A percentile compares a stretch with the other conserved stretches of the same genome.
Evolutionary conservation across 2,329 filamentous ascomycete genomes (phyloP).

Genomic region (Colletotrichum limetticola): DNA sequence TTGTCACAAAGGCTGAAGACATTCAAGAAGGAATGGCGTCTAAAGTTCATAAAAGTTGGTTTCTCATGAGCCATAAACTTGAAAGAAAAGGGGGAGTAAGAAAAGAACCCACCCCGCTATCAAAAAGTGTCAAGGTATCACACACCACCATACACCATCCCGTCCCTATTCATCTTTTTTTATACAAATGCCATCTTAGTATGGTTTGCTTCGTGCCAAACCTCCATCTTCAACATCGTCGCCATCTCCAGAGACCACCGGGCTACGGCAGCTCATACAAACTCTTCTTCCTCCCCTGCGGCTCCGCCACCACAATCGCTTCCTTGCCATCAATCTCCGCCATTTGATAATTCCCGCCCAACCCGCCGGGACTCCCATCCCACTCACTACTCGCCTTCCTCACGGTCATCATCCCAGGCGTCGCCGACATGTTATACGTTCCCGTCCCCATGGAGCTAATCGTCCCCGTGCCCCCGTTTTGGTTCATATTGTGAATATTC

Average conservation of each 20-base stretch:
- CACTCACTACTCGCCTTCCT: constrained; percentile 23
- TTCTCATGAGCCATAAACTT: constrained; percentile 20
- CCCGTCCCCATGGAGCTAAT: constrained; percentile 31
- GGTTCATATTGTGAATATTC: constrained; percentile 13
- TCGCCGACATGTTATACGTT: not conserved
- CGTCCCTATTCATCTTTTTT: not conserved
- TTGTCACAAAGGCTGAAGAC: too few relatives aligned
- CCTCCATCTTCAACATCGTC: not conserved
- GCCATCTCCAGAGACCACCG: not conserved
- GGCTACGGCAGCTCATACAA: constrained; percentile 26
- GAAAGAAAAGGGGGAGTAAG: not conserved
- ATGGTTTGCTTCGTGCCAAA: not conserved
- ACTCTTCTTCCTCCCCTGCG: constrained; percentile 26
- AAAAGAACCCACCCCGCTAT: not conserved
- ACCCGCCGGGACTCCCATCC: constrained; percentile 18
- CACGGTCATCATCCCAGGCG: not conserved
- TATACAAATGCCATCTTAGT: not conserved
- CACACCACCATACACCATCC: not conserved
- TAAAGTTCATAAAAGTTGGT: constrained; percentile 5
- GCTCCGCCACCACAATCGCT: constrained; percentile 4
- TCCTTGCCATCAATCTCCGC: constrained; percentile 31
- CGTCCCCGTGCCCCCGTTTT: constrained; percentile 14
- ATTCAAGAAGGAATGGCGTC: not conserved
- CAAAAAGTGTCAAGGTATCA: constrained; percentile 16
- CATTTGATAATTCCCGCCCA: constrained; percentile 23